These are phyloP conservation scores for Kluyveromyces dobzhanskii DNA, from an alignment of 805 yeast genomes.

Conservation along the genomic window DNA sequence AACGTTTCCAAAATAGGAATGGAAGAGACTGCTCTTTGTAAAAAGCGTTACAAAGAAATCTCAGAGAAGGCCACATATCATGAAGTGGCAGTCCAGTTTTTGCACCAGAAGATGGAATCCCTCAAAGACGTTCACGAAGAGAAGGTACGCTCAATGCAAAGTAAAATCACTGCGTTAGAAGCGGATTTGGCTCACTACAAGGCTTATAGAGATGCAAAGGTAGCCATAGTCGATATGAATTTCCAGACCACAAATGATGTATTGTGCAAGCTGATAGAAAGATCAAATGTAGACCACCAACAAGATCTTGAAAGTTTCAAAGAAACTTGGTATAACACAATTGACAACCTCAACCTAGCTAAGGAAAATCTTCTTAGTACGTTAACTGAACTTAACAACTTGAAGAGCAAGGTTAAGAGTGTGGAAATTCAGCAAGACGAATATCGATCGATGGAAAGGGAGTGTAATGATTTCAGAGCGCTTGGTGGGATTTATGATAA, in stretches of 20 bases:
- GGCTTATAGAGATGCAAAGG: constrained; percentile 2
- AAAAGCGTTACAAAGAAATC: background rate
- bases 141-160: background rate
- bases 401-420: background rate
- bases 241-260: background rate
- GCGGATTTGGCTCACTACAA: background rate
- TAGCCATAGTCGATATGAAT: background rate
- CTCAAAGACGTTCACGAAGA: background rate
- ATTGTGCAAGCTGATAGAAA: background rate
- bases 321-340: background rate
- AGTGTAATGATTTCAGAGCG: background rate
- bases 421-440: background rate
- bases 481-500: background rate
- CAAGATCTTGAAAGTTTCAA: background rate
- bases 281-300: background rate
- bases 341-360: background rate
- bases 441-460: background rate
- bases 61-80: background rate
- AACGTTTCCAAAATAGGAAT: constrained; percentile 1
- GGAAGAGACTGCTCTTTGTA: background rate
- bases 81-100: background rate
- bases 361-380: background rate
- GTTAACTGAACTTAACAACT: background rate
- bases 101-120: background rate
- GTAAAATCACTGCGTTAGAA: background rate